Base-by-base conservation (phyloP, 805 yeast genomes). In the Candida parachauliodes region DNA sequence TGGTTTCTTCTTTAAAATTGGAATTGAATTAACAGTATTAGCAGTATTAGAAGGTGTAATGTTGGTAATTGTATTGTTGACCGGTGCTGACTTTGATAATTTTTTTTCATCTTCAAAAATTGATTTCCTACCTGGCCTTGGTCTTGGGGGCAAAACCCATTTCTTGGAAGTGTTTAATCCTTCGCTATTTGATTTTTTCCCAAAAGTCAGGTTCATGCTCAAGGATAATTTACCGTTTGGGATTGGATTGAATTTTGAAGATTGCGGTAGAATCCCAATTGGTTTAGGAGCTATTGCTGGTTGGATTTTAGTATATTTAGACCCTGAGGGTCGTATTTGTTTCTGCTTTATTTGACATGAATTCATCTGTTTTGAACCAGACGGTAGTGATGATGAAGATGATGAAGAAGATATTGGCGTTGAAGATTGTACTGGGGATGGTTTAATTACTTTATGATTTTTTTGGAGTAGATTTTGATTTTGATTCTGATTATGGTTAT, bases 51-150 rank as follows among this genome's bases (percentile, higher is more conserved):
- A n/a, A 6, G 42, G 42, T 15, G 36, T 38, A n/a, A n/a, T n/a
- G n/a, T n/a, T n/a, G n/a, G n/a, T n/a, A n/a, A n/a, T n/a, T n/a
- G n/a, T n/a, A n/a, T n/a, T n/a, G 2, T 24, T 8, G 6, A 30
- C 7, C 5, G 24, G 17, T 5, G 27, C 16, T 4, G 18, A n/a
- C 12, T 33, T 39, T 15, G 4, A 6, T 4, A 28, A 8, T 17
- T 22, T 34, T 16, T 34, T 34, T 14, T 34, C 35, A 6, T 35
- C 37, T 8, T 36, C 43, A 16, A 28, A 28, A 9, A 48, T 52
- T 2, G 72, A 70, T 38, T 63, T 67, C 22, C 73, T 46, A 9
- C 72, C 72, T 3, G 70, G 69, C 14, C 70, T 49, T 3, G 70
- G 70, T 33, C 69, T 44, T 1, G 70, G 69, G 6, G 70, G 70